These are phyloP conservation scores for Blakeslea trispora DNA, from an alignment of 371 early-diverging fungal genomes.

Conservation along the genomic window DNA sequence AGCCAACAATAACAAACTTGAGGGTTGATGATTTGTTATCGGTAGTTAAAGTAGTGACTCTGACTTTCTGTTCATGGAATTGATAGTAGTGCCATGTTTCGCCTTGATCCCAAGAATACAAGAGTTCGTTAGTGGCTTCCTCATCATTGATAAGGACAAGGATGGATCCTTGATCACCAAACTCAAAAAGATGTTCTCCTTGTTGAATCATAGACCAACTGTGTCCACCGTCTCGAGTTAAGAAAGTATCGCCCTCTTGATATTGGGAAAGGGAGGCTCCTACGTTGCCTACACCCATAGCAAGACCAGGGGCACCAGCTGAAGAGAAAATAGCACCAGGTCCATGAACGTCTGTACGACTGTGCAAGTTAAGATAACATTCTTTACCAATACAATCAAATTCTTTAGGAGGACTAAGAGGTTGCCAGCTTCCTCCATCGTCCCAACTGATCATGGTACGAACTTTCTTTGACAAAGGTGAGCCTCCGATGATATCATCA, in stretches of 20 bases:
- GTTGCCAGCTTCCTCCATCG: slow-evolving; percentile 80
- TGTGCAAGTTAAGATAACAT: slow-evolving; percentile 77
- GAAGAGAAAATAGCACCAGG: slow-evolving; percentile 72
- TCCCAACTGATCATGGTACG: slow-evolving; percentile 83
- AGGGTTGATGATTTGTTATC: slow-evolving; percentile 60
- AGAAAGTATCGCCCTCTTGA: slow-evolving; percentile 68
- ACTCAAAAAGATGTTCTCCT: slow-evolving; percentile 67
- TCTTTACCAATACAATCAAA: slow-evolving; percentile 55
- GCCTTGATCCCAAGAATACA: slow-evolving; percentile 72
- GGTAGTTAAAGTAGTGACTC: slow-evolving; percentile 58
- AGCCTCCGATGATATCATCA: slow-evolving; percentile 52
- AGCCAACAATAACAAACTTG: slow-evolving; percentile 60
- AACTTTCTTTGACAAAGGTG: slow-evolving; percentile 63
- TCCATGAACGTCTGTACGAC: slow-evolving; percentile 67
- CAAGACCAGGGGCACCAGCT: slow-evolving; percentile 79
- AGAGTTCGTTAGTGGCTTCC: slow-evolving; percentile 68
- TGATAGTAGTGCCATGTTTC: slow-evolving; percentile 59
- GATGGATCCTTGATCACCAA: slow-evolving; percentile 84
- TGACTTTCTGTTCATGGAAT: slow-evolving; percentile 50
- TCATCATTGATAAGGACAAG: slow-evolving; percentile 71
- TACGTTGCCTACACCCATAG: slow-evolving; percentile 91
- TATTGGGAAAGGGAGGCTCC: slow-evolving; percentile 67
- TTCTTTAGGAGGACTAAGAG: slow-evolving; percentile 61
- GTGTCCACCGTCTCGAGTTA: slow-evolving; percentile 84
- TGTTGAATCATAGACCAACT: slow-evolving; percentile 69